phyloP scores from a whole-genome alignment of 2,329 filamentous ascomycete genomes.

The Epichloe gansuensis region DNA sequence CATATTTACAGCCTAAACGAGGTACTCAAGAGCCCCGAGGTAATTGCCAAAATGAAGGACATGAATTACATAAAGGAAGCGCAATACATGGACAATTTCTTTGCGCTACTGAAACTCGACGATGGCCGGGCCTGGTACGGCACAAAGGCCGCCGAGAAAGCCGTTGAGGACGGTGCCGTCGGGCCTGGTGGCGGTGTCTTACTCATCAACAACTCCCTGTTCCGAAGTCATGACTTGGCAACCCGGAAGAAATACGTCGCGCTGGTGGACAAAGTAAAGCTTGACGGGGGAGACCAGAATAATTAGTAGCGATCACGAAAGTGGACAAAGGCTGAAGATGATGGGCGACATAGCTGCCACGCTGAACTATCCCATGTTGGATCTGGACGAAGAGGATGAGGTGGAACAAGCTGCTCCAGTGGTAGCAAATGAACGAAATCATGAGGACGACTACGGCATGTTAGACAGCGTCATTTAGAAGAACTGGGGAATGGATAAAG shows the following conservation, averaged over 20 bases:
- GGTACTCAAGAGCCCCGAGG: conserved; percentile 69
- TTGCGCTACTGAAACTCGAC: conserved; percentile 64
- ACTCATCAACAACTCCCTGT: conserved; percentile 77
- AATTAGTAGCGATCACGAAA: conserved; percentile 90
- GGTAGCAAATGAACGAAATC: conserved; percentile 8
- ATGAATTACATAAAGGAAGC: conserved; percentile 84
- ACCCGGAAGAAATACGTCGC: conserved; percentile 70
- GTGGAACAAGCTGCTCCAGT: conserved; percentile 19
- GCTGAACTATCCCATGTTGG: conserved; percentile 75
- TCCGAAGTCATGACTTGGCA: conserved; percentile 68
- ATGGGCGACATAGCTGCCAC: conserved; percentile 83
- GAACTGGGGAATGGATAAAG: background rate
- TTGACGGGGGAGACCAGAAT: conserved; percentile 78
- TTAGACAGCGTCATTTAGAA: conserved; percentile 22
- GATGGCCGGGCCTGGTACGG: conserved; percentile 91
- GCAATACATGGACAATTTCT: conserved; percentile 72
- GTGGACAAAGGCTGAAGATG: conserved; percentile 71
- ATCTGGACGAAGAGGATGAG: conserved; percentile 60
- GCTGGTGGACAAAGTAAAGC: conserved; percentile 79
- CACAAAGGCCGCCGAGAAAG: conserved; percentile 65
- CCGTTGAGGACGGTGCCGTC: conserved; percentile 78
- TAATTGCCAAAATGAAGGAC: conserved; percentile 65
- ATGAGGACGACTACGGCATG: conserved; percentile 19
- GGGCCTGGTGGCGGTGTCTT: conserved; percentile 75
- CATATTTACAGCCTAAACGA: conserved; percentile 82